Evolutionary conservation across 2,329 filamentous ascomycete genomes (phyloP).

Genomic region (Colletotrichum sp.): DNA sequence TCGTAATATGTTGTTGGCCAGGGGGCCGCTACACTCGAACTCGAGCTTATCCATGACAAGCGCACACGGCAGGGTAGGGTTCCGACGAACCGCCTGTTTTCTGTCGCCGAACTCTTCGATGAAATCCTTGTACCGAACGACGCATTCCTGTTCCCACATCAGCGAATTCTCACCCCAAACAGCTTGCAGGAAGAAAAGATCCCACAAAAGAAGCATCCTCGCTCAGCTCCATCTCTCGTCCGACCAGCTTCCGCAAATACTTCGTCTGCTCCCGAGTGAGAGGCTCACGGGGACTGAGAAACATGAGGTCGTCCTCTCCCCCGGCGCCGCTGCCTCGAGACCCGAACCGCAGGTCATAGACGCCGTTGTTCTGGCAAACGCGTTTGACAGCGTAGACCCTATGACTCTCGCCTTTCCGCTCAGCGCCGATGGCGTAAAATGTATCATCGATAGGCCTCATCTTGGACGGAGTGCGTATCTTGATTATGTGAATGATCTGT

Average conservation of each 20-base stretch:
- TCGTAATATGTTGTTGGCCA: not conserved
- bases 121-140: not conserved
- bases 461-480: rapidly evolving
- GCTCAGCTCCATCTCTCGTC: not conserved
- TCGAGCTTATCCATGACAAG: not conserved
- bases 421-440: not conserved
- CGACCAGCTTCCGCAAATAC: not conserved
- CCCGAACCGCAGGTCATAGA: not conserved
- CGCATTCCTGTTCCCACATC: not conserved
- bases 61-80: not conserved
- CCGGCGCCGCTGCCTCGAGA: not conserved
- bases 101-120: not conserved
- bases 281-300: not conserved
- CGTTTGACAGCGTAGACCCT: not conserved
- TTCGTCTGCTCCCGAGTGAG: not conserved
- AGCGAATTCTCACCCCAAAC: too few species aligned
- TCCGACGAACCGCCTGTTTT: not conserved
- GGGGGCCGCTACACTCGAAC: not conserved
- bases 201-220: not conserved
- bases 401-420: not conserved
- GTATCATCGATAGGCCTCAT: not conserved
- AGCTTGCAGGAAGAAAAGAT: not conserved
- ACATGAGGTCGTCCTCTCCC: not conserved
- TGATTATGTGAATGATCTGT: not conserved
- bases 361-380: not conserved